Evolutionary conservation across 2,329 filamentous ascomycete species (phyloP).

Genomic region (Exophiala oligosperma): DNA sequence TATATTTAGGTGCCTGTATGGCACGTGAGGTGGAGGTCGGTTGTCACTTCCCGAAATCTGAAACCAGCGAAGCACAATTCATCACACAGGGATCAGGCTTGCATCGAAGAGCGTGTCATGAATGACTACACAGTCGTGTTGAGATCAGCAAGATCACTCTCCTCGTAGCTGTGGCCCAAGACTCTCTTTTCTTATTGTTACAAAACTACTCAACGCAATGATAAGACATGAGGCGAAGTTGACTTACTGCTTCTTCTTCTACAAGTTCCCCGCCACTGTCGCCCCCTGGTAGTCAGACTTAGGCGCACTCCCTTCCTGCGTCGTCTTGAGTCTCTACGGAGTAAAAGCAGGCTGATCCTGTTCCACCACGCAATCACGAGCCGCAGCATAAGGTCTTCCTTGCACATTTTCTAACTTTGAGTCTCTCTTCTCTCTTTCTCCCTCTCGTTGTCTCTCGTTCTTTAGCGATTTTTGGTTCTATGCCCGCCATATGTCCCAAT

Average conservation of each 20-base stretch:
- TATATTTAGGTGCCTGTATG: background rate
- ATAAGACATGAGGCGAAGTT: too few species aligned
- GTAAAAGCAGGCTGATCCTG: constrained; percentile 15
- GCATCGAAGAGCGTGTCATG: too few species aligned
- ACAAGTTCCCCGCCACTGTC: background rate
- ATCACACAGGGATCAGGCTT: background rate
- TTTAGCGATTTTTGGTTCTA: background rate
- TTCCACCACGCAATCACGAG: constrained; percentile 8
- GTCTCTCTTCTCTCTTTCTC: background rate
- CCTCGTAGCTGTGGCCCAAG: too few species aligned
- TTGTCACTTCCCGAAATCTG: background rate
- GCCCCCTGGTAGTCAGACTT: constrained; percentile 1
- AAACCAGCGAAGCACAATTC: background rate
- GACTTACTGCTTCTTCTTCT: background rate
- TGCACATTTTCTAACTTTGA: background rate
- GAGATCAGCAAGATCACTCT: background rate
- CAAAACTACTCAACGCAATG: background rate
- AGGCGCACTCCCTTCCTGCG: constrained; percentile 5
- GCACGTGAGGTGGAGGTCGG: background rate
- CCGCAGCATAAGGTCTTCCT: background rate
- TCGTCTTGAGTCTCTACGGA: background rate
- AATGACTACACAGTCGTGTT: too few species aligned
- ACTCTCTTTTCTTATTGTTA: background rate
- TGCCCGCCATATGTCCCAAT: constrained; percentile 44
- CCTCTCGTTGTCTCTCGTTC: background rate